A percentile compares a stretch with the other conserved stretches of the same genome.
These are phyloP conservation scores for Herpetomonas muscarum DNA, from an alignment of 208 protist genomes.

Conservation along the genomic window DNA sequence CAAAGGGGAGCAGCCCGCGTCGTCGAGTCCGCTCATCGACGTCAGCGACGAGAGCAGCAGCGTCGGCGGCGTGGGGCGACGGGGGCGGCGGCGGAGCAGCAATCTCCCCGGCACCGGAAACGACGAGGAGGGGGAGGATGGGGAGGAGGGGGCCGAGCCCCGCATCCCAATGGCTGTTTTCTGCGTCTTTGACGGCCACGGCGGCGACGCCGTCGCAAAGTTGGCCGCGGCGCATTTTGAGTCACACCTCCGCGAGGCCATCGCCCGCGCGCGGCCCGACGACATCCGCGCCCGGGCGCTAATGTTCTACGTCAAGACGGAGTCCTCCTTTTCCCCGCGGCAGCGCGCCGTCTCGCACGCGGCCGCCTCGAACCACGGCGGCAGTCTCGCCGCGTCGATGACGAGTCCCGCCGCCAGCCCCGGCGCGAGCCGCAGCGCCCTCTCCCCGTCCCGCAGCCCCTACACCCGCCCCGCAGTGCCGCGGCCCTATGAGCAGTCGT, in stretches of 20 bases:
- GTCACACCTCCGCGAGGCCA: slow-evolving; percentile 43
- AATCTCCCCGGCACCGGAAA: neutral
- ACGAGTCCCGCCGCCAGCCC: neutral
- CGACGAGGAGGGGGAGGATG: slow-evolving; percentile 1
- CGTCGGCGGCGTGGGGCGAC: neutral
- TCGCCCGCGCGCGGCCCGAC: slow-evolving; percentile 17
- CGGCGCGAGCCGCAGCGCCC: too few species aligned
- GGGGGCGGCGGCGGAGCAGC: too few species aligned
- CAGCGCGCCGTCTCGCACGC: neutral
- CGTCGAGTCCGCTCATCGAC: slow-evolving; percentile 1
- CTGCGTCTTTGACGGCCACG: slow-evolving; percentile 85
- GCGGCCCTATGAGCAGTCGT: too few species aligned
- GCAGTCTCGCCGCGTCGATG: neutral
- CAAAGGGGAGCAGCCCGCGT: slow-evolving; percentile 7
- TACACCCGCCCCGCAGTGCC: too few species aligned
- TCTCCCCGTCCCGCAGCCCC: too few species aligned
- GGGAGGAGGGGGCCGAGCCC: neutral
- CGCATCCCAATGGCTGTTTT: slow-evolving; percentile 70
- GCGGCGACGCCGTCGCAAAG: slow-evolving; percentile 72
- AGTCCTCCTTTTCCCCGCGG: slow-evolving; percentile 11
- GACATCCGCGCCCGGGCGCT: slow-evolving; percentile 42
- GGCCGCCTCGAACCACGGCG: neutral
- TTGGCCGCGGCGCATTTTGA: slow-evolving; percentile 62
- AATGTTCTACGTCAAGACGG: slow-evolving; percentile 46
- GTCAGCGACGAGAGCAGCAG: slow-evolving; percentile 4